Evolutionary conservation across 257 asterid genomes (phyloP), one percentile per base, ranked within the genome.

Genomic region (Nicotiana noctiflora): DNA sequence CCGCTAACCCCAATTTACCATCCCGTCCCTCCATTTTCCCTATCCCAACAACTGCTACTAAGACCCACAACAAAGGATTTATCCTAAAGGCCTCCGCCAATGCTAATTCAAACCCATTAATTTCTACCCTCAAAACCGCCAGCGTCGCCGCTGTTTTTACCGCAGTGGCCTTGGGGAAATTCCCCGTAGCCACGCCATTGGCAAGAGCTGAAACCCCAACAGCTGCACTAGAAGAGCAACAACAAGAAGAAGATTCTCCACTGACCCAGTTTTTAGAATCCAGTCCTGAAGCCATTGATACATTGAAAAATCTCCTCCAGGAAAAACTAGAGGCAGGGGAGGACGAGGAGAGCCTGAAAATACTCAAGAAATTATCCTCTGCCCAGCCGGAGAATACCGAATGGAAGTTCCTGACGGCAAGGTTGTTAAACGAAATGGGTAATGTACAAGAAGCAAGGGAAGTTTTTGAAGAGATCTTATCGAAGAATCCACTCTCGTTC

Each of bases 381-480:
- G 91, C 95, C 3, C 95, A 93, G 72, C 98, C 97, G 6, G 96
- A 90, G 11, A 91, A 84, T 64, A 15, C 34, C 0, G 94, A 93
- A 32, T 94, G 97, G 98, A 91, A 86, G 81, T 88, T 93, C 82
- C 32, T 90, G 76, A 86, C 63, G 75, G 98, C 97, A 2, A 89
- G 97, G 74, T 68, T 94, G 29, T 80, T 89, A 82, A 90, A 87
- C 53, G 96, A 94, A 77, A 66, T 90, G 91, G 98, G 95, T 25
- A 89, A 84, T 55, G 3, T 86, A 17, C 81, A 84, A 52, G 97
- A 93, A 59, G 90, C 97, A 0, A 85, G 95, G 53, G 87, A 80
- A 3, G 90, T 86, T 5, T 91, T 89, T 51, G 97, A 93, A 72
- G 91, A 89, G 31, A 86, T 94, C 10, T 77, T 94, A 49, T 67